A percentile compares a stretch with the other conserved stretches of the same genome.
These are phyloP conservation scores for Encephalitozoon romaleae DNA, from an alignment of 371 early-diverging fungal genomes.

Conservation along the genomic window DNA sequence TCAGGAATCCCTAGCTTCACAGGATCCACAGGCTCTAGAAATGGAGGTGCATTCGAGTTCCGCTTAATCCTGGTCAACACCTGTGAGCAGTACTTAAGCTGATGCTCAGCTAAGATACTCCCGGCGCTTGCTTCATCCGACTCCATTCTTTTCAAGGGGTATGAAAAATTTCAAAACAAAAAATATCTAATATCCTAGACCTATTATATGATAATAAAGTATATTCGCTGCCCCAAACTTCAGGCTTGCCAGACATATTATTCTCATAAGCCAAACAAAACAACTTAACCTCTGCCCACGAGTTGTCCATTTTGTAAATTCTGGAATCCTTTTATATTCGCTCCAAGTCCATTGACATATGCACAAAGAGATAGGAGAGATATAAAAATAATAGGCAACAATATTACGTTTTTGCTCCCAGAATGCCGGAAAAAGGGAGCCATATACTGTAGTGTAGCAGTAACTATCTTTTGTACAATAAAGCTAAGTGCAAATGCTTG, in stretches of 20 bases:
- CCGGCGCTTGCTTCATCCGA: background rate
- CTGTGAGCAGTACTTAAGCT: conserved; percentile 41
- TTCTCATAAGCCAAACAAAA: no score
- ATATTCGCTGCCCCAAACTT: no score
- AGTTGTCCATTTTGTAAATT: no score
- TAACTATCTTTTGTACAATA: background rate
- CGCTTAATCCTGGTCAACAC: conserved; percentile 53
- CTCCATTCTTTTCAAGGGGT: conserved; percentile 5
- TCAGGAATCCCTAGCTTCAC: conserved; percentile 77
- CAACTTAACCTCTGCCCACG: no score
- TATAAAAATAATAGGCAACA: background rate
- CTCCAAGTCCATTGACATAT: background rate
- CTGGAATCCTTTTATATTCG: background rate
- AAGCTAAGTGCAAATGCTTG: background rate
- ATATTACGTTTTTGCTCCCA: background rate
- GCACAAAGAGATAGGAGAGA: background rate
- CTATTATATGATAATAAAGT: background rate
- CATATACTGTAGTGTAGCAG: background rate
- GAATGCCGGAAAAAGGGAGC: background rate
- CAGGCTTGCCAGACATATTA: no score
- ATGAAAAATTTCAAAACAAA: background rate
- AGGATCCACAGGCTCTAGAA: conserved; percentile 84
- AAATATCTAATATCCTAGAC: background rate
- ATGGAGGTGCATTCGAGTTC: conserved; percentile 63
- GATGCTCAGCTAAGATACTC: conserved; percentile 4